phyloP scores from a whole-genome alignment of 495 filamentous ascomycete species.

The Amniculicola lignicola region DNA sequence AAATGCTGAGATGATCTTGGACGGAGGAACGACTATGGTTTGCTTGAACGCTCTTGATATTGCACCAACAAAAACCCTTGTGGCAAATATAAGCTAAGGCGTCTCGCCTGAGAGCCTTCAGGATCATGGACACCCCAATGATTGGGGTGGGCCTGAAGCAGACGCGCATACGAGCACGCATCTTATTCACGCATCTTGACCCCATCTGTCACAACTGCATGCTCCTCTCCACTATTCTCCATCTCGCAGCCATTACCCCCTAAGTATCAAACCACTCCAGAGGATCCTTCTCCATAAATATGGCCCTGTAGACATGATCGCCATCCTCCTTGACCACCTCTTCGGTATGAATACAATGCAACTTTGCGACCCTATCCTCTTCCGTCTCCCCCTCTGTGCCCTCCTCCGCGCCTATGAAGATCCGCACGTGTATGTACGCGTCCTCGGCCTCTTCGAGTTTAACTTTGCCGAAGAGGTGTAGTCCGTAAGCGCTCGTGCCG shows the following conservation, averaged over 20 bases:
- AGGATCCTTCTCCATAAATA: conserved; percentile 51
- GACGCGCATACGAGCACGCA: no score
- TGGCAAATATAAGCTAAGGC: no score
- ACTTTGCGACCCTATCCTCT: conserved; percentile 41
- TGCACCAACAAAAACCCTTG: no score
- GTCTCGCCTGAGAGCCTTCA: no score
- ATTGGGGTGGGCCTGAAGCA: no score
- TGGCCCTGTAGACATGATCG: conserved; percentile 48
- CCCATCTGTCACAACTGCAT: background rate
- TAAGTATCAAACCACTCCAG: conserved; percentile 52
- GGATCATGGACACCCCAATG: no score
- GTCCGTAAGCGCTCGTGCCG: conserved; percentile 52
- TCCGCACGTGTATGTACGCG: conserved; percentile 45
- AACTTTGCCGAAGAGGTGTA: conserved; percentile 57
- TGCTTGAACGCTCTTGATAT: no score
- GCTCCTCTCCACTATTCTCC: conserved; percentile 3
- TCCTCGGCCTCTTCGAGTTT: conserved; percentile 45
- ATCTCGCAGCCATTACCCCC: no score
- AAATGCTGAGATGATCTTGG: no score
- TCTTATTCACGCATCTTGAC: background rate
- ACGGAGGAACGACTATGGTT: no score
- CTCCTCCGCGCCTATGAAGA: conserved; percentile 49
- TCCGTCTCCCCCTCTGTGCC: conserved; percentile 38
- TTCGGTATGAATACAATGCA: conserved; percentile 55
- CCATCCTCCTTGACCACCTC: conserved; percentile 48